Evolutionary conservation across 2,329 filamentous ascomycete genomes (phyloP), one percentile per base, ranked within the genome.

Genomic region (Fusarium gaditjirri): DNA sequence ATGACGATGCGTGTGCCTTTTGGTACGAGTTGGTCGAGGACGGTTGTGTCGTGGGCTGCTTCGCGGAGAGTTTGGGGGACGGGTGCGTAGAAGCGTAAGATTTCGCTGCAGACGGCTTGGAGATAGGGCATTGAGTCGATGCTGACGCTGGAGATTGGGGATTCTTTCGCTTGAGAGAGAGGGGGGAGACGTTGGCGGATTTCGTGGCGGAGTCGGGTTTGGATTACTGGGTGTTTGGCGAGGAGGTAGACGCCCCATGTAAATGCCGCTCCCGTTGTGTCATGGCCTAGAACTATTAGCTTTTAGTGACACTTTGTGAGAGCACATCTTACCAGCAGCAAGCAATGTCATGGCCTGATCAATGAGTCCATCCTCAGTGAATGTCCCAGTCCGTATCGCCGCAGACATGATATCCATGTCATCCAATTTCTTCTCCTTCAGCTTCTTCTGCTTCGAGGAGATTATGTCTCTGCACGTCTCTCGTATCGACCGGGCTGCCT

Each of bases 261-360:
- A 76, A 95, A 85, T 16, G 93, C 87, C 2, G 90, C 87, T 1
- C 93, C 90, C 0, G 93, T 95, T 1, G 93, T 95, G 81, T 95
- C 93, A 79, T 95, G 93, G 19, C 91, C 91, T 0, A 19, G 2
- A 3, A 43, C 3, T 33, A 12, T 47, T 33, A 47, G 27, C 27
- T 29, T 7, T 29, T n/a, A 29, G 27, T 29, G 27, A 29, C 27
- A 29, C 27, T 29, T 6, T 29, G 27, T 29, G 7, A 29, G 27
- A 8, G 8, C 14, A 17, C 10, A 16, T 23, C 44, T 27, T 19
- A 56, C 53, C 53, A 27, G 53, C 53, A 0, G 92, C 92, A 8
- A 97, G 88, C 83, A 97, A 95, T 0, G 93, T 96, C 93, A 97
- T 96, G 78, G 95, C 88, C 81, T 97, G 94, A 79, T 96, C 92